Conservation (phyloP, 1,284 basidiomycete species). For the Irpex rosettiformis region DNA sequence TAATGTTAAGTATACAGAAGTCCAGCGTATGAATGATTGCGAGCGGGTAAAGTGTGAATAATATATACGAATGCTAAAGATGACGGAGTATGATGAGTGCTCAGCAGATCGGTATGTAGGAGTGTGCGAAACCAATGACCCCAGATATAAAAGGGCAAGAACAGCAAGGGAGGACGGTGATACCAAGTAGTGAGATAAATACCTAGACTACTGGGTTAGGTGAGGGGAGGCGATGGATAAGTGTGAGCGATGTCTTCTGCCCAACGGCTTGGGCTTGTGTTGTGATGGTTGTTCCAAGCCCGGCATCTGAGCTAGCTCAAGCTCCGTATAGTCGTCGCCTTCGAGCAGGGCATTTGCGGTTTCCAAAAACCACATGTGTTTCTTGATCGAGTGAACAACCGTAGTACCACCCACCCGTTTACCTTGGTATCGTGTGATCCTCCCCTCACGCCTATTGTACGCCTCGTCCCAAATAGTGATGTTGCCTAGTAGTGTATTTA, state of each 20-base stretch:
- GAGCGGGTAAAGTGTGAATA: not conserved
- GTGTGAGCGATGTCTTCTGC: not conserved
- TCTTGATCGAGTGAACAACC: slow-evolving; percentile 96
- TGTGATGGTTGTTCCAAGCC: not conserved
- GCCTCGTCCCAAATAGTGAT: slow-evolving; percentile 52
- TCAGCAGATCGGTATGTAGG: not conserved
- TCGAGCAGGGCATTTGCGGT: slow-evolving; percentile 87
- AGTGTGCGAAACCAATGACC: not conserved
- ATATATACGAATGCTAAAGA: not conserved
- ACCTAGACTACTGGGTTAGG: not conserved
- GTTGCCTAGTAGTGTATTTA: slow-evolving; percentile 36
- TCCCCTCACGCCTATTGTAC: slow-evolving; percentile 71
- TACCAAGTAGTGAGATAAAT: not conserved
- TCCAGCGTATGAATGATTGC: slow-evolving; percentile 1
- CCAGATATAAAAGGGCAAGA: not conserved
- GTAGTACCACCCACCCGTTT: slow-evolving; percentile 87
- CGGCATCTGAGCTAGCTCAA: slow-evolving; percentile 21
- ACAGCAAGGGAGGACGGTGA: not conserved
- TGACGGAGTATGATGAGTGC: not conserved
- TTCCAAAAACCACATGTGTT: slow-evolving; percentile 95
- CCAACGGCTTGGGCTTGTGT: not conserved
- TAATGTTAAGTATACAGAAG: not conserved
- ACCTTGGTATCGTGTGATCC: slow-evolving; percentile 60
- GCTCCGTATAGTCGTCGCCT: slow-evolving; percentile 55
- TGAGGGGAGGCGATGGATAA: not conserved